phyloP scores from a whole-genome alignment of 2,329 filamentous ascomycete species.

The Penicillium italicum region DNA sequence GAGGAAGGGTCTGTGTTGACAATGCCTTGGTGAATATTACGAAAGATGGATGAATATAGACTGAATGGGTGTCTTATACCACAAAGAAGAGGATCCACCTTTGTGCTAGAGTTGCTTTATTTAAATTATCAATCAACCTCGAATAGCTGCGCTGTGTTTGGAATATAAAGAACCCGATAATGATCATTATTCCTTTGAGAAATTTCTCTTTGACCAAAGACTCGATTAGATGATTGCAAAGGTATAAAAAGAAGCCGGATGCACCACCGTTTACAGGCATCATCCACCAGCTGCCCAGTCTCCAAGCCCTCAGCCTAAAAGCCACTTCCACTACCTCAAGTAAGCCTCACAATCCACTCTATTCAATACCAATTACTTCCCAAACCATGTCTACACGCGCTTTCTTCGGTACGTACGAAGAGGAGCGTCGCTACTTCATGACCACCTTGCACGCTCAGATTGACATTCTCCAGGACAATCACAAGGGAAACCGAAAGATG shows the following conservation, averaged over 20 bases:
- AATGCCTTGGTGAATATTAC: slow-evolving; percentile 25
- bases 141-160: not conserved
- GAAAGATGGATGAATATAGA: not conserved
- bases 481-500: not conserved
- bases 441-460: slow-evolving; percentile 5
- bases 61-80: not conserved
- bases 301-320: not conserved
- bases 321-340: no score
- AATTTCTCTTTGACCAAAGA: not conserved
- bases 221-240: not conserved
- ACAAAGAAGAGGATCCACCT: not conserved
- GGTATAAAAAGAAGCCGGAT: not conserved
- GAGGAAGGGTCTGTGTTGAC: slow-evolving; percentile 26
- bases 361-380: not conserved
- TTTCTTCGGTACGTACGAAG: not conserved
- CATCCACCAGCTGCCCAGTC: not conserved
- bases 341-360: not conserved
- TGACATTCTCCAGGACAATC: not conserved
- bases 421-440: not conserved
- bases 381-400: not conserved
- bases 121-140: not conserved
- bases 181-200: not conserved
- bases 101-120: not conserved
- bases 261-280: not conserved
- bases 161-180: not conserved